These are phyloP conservation scores for Scutellaria galericulata DNA, from an alignment of 257 asterid genomes.

Conservation along the genomic window DNA sequence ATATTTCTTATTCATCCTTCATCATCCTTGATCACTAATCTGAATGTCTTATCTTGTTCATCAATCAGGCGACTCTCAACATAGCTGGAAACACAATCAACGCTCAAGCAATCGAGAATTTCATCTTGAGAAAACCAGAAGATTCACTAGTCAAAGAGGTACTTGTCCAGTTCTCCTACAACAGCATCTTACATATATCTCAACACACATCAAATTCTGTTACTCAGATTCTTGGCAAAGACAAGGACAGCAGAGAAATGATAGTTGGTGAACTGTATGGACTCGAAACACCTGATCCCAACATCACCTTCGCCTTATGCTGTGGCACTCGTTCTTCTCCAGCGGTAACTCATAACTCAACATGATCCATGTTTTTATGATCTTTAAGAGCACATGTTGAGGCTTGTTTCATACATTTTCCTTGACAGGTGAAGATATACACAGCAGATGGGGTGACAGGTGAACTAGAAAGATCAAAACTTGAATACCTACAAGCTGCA, in stretches of 20 bases:
- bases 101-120: constrained; percentile 66
- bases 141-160: constrained; percentile 64
- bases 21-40: background rate
- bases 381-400: background rate
- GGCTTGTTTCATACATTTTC: background rate
- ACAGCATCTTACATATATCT: background rate
- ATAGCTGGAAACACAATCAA: constrained; percentile 67
- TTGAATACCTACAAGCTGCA: constrained; percentile 86
- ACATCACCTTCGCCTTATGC: constrained; percentile 77
- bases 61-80: constrained; percentile 69
- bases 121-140: constrained; percentile 66
- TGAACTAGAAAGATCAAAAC: constrained; percentile 76
- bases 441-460: constrained; percentile 71
- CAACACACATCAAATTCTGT: background rate
- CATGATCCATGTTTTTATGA: background rate
- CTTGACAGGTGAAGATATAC: constrained; percentile 71
- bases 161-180: background rate
- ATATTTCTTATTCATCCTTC: background rate
- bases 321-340: constrained; percentile 94
- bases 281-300: constrained; percentile 66
- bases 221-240: constrained; percentile 44
- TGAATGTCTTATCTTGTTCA: background rate
- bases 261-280: constrained; percentile 57
- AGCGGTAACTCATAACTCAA: constrained; percentile 55
- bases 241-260: constrained; percentile 43